Evolutionary conservation across 192 early-diverging fungal genomes (phyloP).

Genomic region (Diversispora epigaea): DNA sequence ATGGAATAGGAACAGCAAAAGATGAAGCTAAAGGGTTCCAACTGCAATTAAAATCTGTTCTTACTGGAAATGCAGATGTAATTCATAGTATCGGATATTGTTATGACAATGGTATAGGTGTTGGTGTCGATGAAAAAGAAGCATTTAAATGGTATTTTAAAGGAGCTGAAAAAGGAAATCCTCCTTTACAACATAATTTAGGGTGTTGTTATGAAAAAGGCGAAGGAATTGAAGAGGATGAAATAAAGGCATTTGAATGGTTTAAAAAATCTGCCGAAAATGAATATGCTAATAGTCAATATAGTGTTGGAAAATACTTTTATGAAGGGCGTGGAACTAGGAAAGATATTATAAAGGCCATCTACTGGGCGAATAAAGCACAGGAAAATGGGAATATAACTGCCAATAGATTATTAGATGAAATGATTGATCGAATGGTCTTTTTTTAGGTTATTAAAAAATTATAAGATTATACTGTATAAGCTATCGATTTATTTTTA

Average conservation of each 20-base stretch:
- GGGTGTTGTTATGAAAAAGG: slow-evolving; percentile 74
- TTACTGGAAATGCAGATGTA: slow-evolving; percentile 70
- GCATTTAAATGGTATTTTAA: slow-evolving; percentile 74
- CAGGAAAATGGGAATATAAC: background rate
- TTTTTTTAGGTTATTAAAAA: too few relatives aligned
- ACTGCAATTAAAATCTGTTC: slow-evolving; percentile 65
- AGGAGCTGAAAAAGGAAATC: slow-evolving; percentile 56
- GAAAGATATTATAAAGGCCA: background rate
- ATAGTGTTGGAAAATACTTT: slow-evolving; percentile 41
- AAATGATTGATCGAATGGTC: too few relatives aligned
- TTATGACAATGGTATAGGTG: slow-evolving; percentile 54
- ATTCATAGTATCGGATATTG: slow-evolving; percentile 77
- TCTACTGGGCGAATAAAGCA: background rate
- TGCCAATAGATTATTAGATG: too few relatives aligned
- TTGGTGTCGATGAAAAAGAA: slow-evolving; percentile 52
- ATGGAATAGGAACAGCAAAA: slow-evolving; percentile 50
- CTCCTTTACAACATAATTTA: slow-evolving; percentile 70
- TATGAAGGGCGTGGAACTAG: background rate
- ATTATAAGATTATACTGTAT: too few relatives aligned
- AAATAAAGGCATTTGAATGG: slow-evolving; percentile 58
- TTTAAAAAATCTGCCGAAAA: slow-evolving; percentile 62
- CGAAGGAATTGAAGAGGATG: slow-evolving; percentile 51
- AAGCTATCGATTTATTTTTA: too few relatives aligned
- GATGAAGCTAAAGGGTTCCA: slow-evolving; percentile 42
- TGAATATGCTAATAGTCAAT: slow-evolving; percentile 56